Percentiles rank a stretch among this genome's conserved stretches.
Conservation (phyloP, 1,139 yeast genomes). For the Blastobotrys aristatus region DNA sequence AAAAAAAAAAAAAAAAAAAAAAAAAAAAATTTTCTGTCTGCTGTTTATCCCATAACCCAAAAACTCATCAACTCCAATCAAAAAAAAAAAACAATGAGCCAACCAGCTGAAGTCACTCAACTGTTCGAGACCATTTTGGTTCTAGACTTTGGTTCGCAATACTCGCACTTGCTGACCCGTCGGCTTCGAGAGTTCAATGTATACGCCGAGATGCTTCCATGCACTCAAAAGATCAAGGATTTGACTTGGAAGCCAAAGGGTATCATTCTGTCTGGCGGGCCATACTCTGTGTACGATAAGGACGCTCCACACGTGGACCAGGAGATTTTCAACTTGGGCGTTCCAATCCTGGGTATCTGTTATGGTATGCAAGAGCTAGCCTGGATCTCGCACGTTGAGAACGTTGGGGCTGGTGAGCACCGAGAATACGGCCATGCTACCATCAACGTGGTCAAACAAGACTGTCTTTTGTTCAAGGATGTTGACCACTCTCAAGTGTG, state of each 20-base stretch:
- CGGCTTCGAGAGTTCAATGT: conserved; percentile 97
- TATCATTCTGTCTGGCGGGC: conserved; percentile 93
- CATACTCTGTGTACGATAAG: conserved; percentile 92
- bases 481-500: conserved; percentile 93
- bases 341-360: conserved; percentile 96
- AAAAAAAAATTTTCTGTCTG: conserved; percentile 1
- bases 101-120: conserved; percentile 52
- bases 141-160: conserved; percentile 97
- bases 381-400: conserved; percentile 86
- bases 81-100: conserved; percentile 17
- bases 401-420: conserved; percentile 94
- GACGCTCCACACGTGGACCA: conserved; percentile 98
- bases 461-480: conserved; percentile 73
- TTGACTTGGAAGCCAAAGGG: conserved; percentile 95
- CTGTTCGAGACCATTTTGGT: conserved; percentile 95
- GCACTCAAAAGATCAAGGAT: conserved; percentile 93
- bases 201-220: conserved; percentile 98
- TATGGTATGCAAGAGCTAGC: conserved; percentile 99
- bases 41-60: not conserved
- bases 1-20: not conserved
- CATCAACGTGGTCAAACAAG: conserved; percentile 63
- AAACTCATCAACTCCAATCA: conserved; percentile 5
- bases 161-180: conserved; percentile 94
- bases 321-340: conserved; percentile 81
- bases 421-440: conserved; percentile 98